Evolutionary conservation across 805 yeast genomes (phyloP).

Genomic region (Pichia deserticola): DNA sequence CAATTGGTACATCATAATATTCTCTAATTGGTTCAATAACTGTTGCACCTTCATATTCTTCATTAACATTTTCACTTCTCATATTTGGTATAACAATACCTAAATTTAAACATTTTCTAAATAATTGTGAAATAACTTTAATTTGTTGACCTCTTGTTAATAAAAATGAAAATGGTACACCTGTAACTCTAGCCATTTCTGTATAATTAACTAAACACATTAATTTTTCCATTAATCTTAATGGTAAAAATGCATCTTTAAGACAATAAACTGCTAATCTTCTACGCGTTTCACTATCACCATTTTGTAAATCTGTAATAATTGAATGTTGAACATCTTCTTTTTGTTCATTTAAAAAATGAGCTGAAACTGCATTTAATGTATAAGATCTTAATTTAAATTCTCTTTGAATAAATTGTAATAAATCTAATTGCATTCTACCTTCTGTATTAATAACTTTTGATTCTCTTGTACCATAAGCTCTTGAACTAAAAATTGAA

Average conservation of each 20-base stretch:
- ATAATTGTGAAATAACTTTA: slow-evolving; percentile 91
- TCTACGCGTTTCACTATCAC: slow-evolving; percentile 85
- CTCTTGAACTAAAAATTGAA: slow-evolving; percentile 83
- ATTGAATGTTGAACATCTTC: slow-evolving; percentile 98
- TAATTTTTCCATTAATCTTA: slow-evolving; percentile 79
- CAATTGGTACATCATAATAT: slow-evolving; percentile 93
- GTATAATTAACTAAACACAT: slow-evolving; percentile 97
- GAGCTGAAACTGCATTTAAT: slow-evolving; percentile 89
- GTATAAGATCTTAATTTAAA: slow-evolving; percentile 93
- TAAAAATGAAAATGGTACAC: slow-evolving; percentile 91
- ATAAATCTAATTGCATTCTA: slow-evolving; percentile 85
- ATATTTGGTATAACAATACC: slow-evolving; percentile 88
- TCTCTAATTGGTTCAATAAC: slow-evolving; percentile 97
- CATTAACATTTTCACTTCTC: slow-evolving; percentile 71
- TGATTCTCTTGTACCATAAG: slow-evolving; percentile 93
- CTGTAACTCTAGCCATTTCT: slow-evolving; percentile 99
- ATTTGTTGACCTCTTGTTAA: slow-evolving; percentile 94
- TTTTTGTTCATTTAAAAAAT: slow-evolving; percentile 89
- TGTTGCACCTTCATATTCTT: slow-evolving; percentile 98
- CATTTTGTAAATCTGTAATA: slow-evolving; percentile 90
- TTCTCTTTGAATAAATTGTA: slow-evolving; percentile 91
- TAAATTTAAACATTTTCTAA: slow-evolving; percentile 82
- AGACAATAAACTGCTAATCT: slow-evolving; percentile 94
- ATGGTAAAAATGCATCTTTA: slow-evolving; percentile 90
- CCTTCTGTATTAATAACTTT: slow-evolving; percentile 92